Conservation (phyloP, 192 early-diverging fungal genomes). For the Rhizoclosmatium globosum region DNA sequence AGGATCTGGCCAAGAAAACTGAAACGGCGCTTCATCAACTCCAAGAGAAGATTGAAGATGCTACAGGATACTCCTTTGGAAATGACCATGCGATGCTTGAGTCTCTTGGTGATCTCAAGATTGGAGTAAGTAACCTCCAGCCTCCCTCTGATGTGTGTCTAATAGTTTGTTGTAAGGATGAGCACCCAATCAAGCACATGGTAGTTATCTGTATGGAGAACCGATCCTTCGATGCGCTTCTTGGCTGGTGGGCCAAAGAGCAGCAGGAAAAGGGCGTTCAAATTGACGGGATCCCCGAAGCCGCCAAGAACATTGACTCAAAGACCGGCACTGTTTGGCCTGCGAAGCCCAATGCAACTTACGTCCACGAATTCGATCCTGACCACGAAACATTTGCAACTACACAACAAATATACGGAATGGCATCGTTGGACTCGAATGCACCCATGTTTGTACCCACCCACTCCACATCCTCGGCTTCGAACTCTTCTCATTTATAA, state of each 20-base stretch:
- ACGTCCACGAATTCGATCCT: slow-evolving; percentile 37
- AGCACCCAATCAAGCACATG: slow-evolving; percentile 27
- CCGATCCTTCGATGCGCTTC: slow-evolving; percentile 41
- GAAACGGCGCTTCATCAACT: too few relatives aligned
- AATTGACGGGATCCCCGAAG: slow-evolving; percentile 8
- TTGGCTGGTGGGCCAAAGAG: slow-evolving; percentile 31
- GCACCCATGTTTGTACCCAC: not conserved
- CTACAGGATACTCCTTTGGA: too few relatives aligned
- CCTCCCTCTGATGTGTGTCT: too few relatives aligned
- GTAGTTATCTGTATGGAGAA: slow-evolving; percentile 47
- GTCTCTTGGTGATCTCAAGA: too few relatives aligned
- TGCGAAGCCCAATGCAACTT: slow-evolving; percentile 1
- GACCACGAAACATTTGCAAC: slow-evolving; percentile 27
- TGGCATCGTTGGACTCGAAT: not conserved
- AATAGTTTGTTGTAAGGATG: not conserved
- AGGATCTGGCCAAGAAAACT: too few relatives aligned
- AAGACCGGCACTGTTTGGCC: slow-evolving; percentile 10
- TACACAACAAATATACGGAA: slow-evolving; percentile 26
- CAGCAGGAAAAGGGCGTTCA: not conserved
- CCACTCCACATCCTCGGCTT: not conserved
- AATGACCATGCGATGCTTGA: too few relatives aligned
- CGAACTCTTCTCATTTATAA: not conserved
- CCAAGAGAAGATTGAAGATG: too few relatives aligned
- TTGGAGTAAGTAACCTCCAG: too few relatives aligned
- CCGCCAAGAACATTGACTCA: slow-evolving; percentile 6